A percentile compares a stretch with the other conserved stretches of the same genome.
These are phyloP conservation scores for Phytopythium litorale DNA, from an alignment of 352 stramenopile genomes.

Conservation along the genomic window DNA sequence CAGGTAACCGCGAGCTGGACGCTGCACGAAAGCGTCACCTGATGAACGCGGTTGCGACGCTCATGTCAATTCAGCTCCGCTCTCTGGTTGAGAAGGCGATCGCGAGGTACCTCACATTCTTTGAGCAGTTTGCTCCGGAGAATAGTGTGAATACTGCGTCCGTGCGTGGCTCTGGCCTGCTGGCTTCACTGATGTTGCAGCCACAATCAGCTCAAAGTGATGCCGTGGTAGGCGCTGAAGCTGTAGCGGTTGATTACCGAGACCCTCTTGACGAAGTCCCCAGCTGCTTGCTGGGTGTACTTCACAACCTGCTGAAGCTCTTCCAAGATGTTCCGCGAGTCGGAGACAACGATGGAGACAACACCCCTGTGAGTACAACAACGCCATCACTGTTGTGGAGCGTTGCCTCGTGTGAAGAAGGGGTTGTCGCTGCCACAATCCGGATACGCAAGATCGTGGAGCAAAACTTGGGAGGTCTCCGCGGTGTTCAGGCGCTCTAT, in stretches of 20 bases:
- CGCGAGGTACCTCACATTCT: conserved; percentile 58
- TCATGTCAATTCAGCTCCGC: conserved; percentile 77
- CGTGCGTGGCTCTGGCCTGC: conserved; percentile 1
- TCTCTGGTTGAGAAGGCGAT: conserved; percentile 66
- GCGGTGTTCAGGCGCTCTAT: conserved; percentile 39
- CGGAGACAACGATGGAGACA: conserved; percentile 13
- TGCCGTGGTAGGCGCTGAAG: neutral
- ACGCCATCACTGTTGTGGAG: conserved; percentile 67
- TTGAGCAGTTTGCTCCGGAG: conserved; percentile 40
- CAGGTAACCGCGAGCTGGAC: neutral
- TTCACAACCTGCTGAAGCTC: conserved; percentile 62
- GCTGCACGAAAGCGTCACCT: conserved; percentile 35
- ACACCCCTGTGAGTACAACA: neutral
- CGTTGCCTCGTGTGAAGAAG: conserved; percentile 56
- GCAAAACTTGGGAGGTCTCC: conserved; percentile 36
- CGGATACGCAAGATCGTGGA: conserved; percentile 64
- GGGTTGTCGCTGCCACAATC: conserved; percentile 48
- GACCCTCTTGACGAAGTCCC: conserved; percentile 51
- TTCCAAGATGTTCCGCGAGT: conserved; percentile 68
- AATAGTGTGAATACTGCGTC: neutral
- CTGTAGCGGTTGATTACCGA: conserved; percentile 19
- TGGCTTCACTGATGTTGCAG: conserved; percentile 4
- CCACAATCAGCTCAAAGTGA: neutral
- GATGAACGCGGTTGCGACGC: conserved; percentile 52
- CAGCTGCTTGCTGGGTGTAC: conserved; percentile 51